Percentiles rank a stretch among this genome's conserved stretches.
These are phyloP conservation scores for Cryptosporidium sp. DNA, from an alignment of 169 alveolate genomes.

Conservation along the genomic window DNA sequence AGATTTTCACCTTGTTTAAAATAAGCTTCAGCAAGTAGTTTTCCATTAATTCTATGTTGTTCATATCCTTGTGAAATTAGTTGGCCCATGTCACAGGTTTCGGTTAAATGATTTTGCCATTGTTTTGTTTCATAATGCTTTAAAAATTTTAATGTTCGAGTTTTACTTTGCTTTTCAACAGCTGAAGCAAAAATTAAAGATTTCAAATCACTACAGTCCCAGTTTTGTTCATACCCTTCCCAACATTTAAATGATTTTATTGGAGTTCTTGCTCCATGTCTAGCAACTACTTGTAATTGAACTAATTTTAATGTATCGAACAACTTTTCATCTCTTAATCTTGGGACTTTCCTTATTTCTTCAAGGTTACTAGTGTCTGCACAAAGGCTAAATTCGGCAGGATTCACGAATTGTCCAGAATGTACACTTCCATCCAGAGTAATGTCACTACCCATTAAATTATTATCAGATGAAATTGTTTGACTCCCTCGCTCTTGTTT, in stretches of 20 bases:
- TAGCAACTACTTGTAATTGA: conserved; percentile 47
- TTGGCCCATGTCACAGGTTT: conserved; percentile 71
- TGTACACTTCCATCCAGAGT: too few species aligned
- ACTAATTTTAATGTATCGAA: conserved; percentile 1
- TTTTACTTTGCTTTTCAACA: conserved; percentile 16
- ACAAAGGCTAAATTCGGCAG: conserved; percentile 8
- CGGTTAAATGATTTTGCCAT: conserved; percentile 49
- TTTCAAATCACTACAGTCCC: conserved; percentile 59
- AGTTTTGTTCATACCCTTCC: conserved; percentile 48
- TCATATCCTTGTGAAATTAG: conserved; percentile 50
- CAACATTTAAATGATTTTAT: conserved; percentile 45
- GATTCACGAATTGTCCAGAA: too few species aligned
- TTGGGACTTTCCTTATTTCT: conserved; percentile 25
- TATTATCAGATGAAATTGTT: neutral
- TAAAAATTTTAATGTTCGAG: conserved; percentile 58
- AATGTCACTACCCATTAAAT: too few species aligned
- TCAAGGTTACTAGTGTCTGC: conserved; percentile 36
- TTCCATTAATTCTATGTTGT: conserved; percentile 72
- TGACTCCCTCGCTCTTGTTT: neutral
- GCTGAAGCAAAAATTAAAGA: conserved; percentile 61
- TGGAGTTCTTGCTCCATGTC: conserved; percentile 75
- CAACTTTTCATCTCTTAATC: neutral
- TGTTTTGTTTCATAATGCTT: conserved; percentile 68
- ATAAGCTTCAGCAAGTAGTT: conserved; percentile 56
- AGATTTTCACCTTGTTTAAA: conserved; percentile 14